A percentile compares a stretch with the other conserved stretches of the same genome.
These are phyloP conservation scores for Flaveria sonorensis DNA, from an alignment of 129 eudicot species.

Conservation along the genomic window DNA sequence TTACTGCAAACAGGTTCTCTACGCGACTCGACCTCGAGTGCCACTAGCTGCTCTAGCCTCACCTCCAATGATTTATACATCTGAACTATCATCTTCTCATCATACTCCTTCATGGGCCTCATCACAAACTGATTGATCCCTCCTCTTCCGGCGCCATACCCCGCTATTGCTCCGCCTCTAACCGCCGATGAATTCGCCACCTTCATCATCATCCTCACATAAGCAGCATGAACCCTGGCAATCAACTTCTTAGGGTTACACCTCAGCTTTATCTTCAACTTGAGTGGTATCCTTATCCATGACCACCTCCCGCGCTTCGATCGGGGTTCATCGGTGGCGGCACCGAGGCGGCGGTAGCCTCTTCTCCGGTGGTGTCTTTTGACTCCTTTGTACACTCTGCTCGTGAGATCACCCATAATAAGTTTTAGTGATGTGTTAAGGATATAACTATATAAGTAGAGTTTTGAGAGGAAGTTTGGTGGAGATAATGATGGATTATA, in stretches of 20 bases:
- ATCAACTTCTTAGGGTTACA: background rate
- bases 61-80: background rate
- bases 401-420: background rate
- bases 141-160: background rate
- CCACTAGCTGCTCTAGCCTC: background rate
- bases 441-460: background rate
- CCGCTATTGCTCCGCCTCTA: background rate
- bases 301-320: background rate
- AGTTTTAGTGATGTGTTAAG: background rate
- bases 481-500: background rate
- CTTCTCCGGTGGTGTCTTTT: background rate
- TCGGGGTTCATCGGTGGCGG: background rate
- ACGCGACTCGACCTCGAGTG: background rate
- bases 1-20: background rate
- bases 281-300: background rate
- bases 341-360: constrained; percentile 5
- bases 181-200: background rate
- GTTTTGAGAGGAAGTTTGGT: background rate
- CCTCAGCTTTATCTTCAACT: constrained; percentile 9
- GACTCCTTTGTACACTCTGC: background rate
- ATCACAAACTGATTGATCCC: background rate
- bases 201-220: background rate
- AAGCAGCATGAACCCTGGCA: background rate
- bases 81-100: background rate
- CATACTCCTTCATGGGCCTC: constrained; percentile 4